Percentiles rank a stretch among this genome's conserved stretches.
Conservation (phyloP, 2,329 filamentous ascomycete genomes). For the Apiospora rasikravindrae region DNA sequence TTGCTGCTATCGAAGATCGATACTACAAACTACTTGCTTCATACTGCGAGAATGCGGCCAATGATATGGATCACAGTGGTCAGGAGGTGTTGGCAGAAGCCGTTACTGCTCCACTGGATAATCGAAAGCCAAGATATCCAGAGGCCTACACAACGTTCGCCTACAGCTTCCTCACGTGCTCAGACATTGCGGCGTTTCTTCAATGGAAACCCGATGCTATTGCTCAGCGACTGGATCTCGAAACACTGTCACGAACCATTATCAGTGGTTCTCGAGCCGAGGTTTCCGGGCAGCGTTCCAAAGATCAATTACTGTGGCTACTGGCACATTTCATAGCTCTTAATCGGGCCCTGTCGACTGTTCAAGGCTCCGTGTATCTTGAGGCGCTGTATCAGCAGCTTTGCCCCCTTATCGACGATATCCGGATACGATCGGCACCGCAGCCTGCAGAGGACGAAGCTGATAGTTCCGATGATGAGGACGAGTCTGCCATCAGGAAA, state of each 20-base stretch:
- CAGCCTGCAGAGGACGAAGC: constrained; percentile 37
- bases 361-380: constrained; percentile 45
- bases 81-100: constrained; percentile 30
- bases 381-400: constrained; percentile 60
- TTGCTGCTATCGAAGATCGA: constrained; percentile 34
- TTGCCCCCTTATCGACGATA: constrained; percentile 55
- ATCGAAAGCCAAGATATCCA: not conserved
- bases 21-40: constrained; percentile 50
- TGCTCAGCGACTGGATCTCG: constrained; percentile 44
- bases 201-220: constrained; percentile 46
- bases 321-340: constrained; percentile 71
- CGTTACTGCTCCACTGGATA: constrained; percentile 32
- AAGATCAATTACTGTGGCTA: constrained; percentile 63
- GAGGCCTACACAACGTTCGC: constrained; percentile 36
- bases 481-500: constrained; percentile 38
- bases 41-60: constrained; percentile 36
- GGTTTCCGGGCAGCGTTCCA: constrained; percentile 29
- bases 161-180: constrained; percentile 36
- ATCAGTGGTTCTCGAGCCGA: constrained; percentile 38
- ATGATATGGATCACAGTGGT: constrained; percentile 16
- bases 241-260: constrained; percentile 49
- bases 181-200: constrained; percentile 44
- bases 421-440: constrained; percentile 46
- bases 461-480: constrained; percentile 46
- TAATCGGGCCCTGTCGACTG: constrained; percentile 43